Base-by-base conservation (phyloP, 2,329 filamentous ascomycete genomes). In the Claviceps sp. region DNA sequence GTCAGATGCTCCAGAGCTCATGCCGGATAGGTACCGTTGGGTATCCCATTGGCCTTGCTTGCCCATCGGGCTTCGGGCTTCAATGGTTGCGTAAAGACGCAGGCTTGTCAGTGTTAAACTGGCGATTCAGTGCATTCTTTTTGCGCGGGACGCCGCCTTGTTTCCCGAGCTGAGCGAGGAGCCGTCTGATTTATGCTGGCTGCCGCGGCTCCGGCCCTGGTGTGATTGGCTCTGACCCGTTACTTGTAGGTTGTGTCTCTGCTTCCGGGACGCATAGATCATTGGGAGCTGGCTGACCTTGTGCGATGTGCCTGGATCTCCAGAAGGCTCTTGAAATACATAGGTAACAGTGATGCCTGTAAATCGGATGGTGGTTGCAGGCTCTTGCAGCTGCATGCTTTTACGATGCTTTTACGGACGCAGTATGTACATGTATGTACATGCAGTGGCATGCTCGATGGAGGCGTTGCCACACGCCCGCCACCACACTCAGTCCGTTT, bases 51-150 rank as follows among this genome's bases (percentile, higher is more conserved):
- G 10, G 10, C 10, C 30, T 42, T 24, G 44, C 22, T 43, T 46
- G 41, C 48, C 45, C 41, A 46, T 54, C 49, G 45, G 52, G 52
- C 49, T 54, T 51, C 52, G 49, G 52, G 52, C 49, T 51, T 49
- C 49, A 48, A 54, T n/a, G 45, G 39, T 17, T 26, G 14, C 16
- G 26, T 34, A 11, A 34, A 34, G 4, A 34, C 10, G 10, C 30
- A 34, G 30, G 30, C 30, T 34, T 34, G 30, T 34, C 30, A 34
- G 30, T 34, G 10, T 34, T 34, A 10, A 11, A 11, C 30, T 46
- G 49, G 46, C 26, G 10, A 34, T 38, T 17, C 10, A n/a, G 30
- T 38, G 4, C 44, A 8, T 42, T 19, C 14, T 5, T 47, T 34
- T 34, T 34, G 30, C 30, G 30, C 30, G 30, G 3, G 30, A 30